Percentiles rank a stretch among this genome's conserved stretches.
Conservation (phyloP, 495 filamentous ascomycete genomes). For the Neurospora sp. region DNA sequence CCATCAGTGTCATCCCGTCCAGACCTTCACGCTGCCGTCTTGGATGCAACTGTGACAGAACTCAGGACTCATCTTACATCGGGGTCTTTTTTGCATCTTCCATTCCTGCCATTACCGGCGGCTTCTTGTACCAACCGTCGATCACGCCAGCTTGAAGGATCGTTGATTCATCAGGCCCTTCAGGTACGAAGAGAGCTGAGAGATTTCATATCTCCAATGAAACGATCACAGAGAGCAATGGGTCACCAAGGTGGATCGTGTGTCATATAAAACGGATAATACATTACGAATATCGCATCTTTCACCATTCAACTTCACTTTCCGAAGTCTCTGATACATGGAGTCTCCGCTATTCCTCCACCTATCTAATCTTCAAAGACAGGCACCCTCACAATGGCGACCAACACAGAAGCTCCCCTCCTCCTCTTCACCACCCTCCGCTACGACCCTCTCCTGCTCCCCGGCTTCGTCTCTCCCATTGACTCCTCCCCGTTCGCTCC, state of each 20-base stretch:
- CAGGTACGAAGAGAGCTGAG: background rate
- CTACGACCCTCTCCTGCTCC: constrained; percentile 57
- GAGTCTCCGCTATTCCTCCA: background rate
- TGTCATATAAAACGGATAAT: background rate
- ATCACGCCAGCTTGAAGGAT: background rate
- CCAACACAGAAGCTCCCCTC: constrained; percentile 26
- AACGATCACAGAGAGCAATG: background rate
- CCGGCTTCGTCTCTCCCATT: constrained; percentile 21
- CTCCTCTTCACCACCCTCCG: constrained; percentile 65
- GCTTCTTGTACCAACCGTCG: background rate
- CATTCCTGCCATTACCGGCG: background rate
- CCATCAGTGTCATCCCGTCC: background rate
- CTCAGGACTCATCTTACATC: background rate
- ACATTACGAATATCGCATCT: background rate
- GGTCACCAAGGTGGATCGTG: background rate
- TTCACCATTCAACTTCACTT: background rate
- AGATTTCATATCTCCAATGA: background rate
- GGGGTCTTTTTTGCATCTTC: background rate
- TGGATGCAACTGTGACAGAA: background rate
- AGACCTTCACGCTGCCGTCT: background rate
- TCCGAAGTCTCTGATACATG: background rate
- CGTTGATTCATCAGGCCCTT: background rate
- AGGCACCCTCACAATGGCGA: constrained; percentile 5
- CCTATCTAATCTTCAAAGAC: background rate
- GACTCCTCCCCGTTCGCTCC: constrained; percentile 15